These are phyloP conservation scores for Suillus alpinus DNA, from an alignment of 768 basidiomycete genomes.

Conservation along the genomic window DNA sequence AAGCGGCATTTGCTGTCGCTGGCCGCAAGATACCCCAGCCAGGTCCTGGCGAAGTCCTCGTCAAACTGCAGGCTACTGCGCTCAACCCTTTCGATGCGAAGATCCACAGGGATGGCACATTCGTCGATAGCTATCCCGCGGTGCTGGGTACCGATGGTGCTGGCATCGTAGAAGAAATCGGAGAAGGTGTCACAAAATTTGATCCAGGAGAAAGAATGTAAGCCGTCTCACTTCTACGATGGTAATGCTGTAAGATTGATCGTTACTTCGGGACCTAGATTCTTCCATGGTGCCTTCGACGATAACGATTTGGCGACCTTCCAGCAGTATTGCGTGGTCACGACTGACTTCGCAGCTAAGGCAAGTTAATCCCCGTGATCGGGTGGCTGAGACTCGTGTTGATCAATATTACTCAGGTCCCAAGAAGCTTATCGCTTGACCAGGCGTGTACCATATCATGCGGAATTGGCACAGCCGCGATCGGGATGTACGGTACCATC, in stretches of 20 bases:
- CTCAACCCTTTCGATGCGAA: conserved; percentile 57
- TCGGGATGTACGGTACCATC: conserved; percentile 44
- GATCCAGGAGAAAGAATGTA: conserved; percentile 54
- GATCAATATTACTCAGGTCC: conserved; percentile 35
- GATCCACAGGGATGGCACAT: conserved; percentile 39
- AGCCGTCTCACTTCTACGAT: conserved; percentile 17
- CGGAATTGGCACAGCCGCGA: conserved; percentile 46
- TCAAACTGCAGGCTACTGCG: conserved; percentile 45
- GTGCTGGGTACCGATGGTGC: conserved; percentile 49
- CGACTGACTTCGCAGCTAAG: conserved; percentile 40
- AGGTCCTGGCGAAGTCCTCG: conserved; percentile 45
- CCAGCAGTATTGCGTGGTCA: conserved; percentile 44
- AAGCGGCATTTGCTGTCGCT: conserved; percentile 35
- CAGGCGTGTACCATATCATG: conserved; percentile 48
- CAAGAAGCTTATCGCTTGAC: conserved; percentile 44
- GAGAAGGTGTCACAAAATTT: conserved; percentile 48
- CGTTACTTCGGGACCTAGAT: conserved; percentile 26
- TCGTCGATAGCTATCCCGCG: conserved; percentile 41
- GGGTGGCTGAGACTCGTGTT: neutral
- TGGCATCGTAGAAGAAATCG: conserved; percentile 50
- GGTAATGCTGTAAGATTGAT: conserved; percentile 18
- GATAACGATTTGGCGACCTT: conserved; percentile 37
- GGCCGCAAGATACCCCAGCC: conserved; percentile 38
- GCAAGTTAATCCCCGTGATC: conserved; percentile 18
- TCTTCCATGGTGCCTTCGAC: conserved; percentile 39